These are phyloP conservation scores for Pichia norvegensis DNA, from an alignment of 1,139 yeast species.

Conservation along the genomic window DNA sequence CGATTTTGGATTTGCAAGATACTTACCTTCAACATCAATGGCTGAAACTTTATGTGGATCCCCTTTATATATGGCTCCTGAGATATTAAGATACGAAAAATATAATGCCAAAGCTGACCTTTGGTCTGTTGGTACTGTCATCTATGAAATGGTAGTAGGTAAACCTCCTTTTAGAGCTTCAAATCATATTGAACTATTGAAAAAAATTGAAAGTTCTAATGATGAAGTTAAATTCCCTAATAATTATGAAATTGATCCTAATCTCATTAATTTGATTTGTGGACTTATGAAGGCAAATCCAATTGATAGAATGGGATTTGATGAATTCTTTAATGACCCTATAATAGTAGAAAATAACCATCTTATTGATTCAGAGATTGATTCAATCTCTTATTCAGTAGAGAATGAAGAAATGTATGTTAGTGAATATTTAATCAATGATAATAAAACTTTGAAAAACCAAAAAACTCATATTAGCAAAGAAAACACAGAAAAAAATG, in stretches of 20 bases:
- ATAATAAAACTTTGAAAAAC: conserved; percentile 17
- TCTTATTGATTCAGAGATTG: conserved; percentile 37
- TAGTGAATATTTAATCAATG: conserved; percentile 52
- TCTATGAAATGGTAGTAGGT: conserved; percentile 92
- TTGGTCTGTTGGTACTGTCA: conserved; percentile 97
- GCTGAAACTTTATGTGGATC: conserved; percentile 98
- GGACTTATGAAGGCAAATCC: conserved; percentile 78
- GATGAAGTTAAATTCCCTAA: conserved; percentile 73
- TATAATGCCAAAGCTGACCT: conserved; percentile 95
- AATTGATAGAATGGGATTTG: conserved; percentile 77
- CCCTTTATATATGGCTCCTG: conserved; percentile 98
- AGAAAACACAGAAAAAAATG: conserved; percentile 2
- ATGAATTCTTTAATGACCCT: conserved; percentile 72
- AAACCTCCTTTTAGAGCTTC: conserved; percentile 92
- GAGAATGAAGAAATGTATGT: conserved; percentile 75
- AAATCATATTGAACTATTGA: conserved; percentile 81
- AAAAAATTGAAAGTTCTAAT: conserved; percentile 73
- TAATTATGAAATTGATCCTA: conserved; percentile 50
- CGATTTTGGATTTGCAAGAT: conserved; percentile 95
- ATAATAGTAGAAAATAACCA: conserved; percentile 36
- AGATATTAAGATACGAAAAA: conserved; percentile 85
- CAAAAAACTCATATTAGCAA: background rate
- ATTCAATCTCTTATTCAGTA: conserved; percentile 59
- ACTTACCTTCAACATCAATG: conserved; percentile 82
- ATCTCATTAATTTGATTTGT: conserved; percentile 61